These are phyloP conservation scores for Torulaspora gathmanii DNA, from an alignment of 805 yeast genomes.

Conservation along the genomic window DNA sequence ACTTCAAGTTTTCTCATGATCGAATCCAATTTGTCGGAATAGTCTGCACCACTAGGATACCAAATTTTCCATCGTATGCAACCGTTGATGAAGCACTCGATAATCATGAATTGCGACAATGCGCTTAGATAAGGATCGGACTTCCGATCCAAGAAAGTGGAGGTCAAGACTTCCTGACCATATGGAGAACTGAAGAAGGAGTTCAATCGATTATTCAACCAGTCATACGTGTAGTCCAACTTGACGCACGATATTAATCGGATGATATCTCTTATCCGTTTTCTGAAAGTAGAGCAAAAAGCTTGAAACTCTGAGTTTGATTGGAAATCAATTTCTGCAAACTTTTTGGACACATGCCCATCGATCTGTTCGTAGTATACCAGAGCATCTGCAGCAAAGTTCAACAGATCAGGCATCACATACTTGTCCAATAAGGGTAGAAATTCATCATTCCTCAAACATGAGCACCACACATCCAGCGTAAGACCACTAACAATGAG, in stretches of 20 bases:
- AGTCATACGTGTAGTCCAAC: conserved; percentile 73
- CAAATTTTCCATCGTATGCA: conserved; percentile 93
- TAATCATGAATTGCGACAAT: conserved; percentile 74
- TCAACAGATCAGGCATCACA: conserved; percentile 59
- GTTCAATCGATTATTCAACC: conserved; percentile 74
- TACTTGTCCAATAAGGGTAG: conserved; percentile 44
- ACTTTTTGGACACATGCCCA: conserved; percentile 58
- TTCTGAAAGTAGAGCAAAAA: conserved; percentile 74
- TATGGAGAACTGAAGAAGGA: conserved; percentile 63
- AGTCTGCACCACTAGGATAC: conserved; percentile 46
- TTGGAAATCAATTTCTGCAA: conserved; percentile 82
- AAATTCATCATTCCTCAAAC: conserved; percentile 74
- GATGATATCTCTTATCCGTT: conserved; percentile 84
- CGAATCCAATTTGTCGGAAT: conserved; percentile 48
- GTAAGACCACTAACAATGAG: conserved; percentile 87
- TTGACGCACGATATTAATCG: conserved; percentile 81
- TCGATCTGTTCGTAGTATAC: conserved; percentile 69
- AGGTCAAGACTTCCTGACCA: conserved; percentile 60
- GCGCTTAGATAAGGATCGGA: conserved; percentile 72
- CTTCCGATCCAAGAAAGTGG: conserved; percentile 49
- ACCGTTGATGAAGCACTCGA: conserved; percentile 88
- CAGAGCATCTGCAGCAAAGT: conserved; percentile 71
- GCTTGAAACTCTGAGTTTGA: conserved; percentile 72
- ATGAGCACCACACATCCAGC: conserved; percentile 89
- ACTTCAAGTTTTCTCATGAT: conserved; percentile 56